Base-by-base conservation (phyloP, 1,139 yeast species). In the Candida smagusa region DNA sequence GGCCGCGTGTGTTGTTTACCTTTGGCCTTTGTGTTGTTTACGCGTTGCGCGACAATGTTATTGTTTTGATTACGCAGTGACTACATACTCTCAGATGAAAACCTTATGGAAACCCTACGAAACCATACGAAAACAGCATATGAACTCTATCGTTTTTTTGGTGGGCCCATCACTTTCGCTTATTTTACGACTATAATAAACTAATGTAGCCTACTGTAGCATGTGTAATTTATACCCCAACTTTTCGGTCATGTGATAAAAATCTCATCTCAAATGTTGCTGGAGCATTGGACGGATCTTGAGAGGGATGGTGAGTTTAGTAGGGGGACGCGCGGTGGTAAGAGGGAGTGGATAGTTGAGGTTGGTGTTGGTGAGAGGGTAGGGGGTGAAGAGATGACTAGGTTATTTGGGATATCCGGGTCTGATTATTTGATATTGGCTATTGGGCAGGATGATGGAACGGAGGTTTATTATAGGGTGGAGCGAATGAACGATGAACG, bases 231-330 rank as follows among this genome's bases (percentile, higher is more conserved):
- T n/a, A n/a, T n/a, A n/a, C n/a, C n/a, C n/a, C n/a, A n/a, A n/a
- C n/a, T n/a, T n/a, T n/a, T 24, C 6, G 27, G 11, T 24, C 27
- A 24, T 9, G n/a, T 28, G 9, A 9, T 12, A 28, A 28, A 11
- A 12, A 8, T 27, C 11, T 22, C 25, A 24, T 19, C 22, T 11
- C 19, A 32, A 26, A 39, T 40, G 40, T 28, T 40, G 22, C 25
- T 25, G 21, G 43, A 40, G 28, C 43, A 40, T 33, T 40, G 43
- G 43, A 37, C 21, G 8, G 35, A 40, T 23, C 34, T 40, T 3
- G n/a, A 26, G 12, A 13, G 11, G 3, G 35, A 32, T 22, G 41
- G 36, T 6, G 23, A 11, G 12, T 9, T 13, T 6, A 35, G 37
- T 11, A 26, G 26, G 22, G 43, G 43, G 25, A 32, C 30, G 9